Base-by-base conservation (phyloP, 768 basidiomycete genomes). In the Mycena galericulata region DNA sequence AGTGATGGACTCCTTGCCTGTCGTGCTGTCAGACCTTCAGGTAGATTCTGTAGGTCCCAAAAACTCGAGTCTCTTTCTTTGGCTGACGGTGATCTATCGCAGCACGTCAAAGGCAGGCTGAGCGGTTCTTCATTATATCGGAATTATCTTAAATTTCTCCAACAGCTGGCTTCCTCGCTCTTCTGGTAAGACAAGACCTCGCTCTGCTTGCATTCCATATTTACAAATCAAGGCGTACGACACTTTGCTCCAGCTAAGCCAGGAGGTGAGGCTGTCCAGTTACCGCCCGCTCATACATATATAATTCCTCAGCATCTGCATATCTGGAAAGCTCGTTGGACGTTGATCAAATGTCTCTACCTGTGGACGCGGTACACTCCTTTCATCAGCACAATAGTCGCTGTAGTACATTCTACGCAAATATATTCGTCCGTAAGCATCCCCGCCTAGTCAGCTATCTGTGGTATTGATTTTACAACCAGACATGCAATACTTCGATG, bases 291-390 rank as follows among this genome's bases (percentile, higher is more conserved):
- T n/a, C n/a, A n/a, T n/a, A n/a, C n/a, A n/a, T n/a, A n/a, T n/a
- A n/a, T n/a, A n/a, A n/a, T 38, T 2, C 22, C 1, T 38, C 20
- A 68, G 69, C 66, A 70, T 46, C 27, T 47, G 47, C 51, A 62
- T 38, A 38, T 70, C 59, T 70, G 69, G 69, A 55, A 47, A 38
- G 51, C 68, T 0, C 62, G 63, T 9, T 65, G 62, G 62, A 64
- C 62, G 0, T 36, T 69, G 41, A 61, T 69, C 4, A 69, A 69
- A 55, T 43, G 40, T 24, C 63, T 69, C 34, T 65, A 69, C 45
- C 41, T 69, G 2, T 69, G 68, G 68, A 65, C 68, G 22, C 55
- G 68, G 26, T 68, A 68, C 38, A 62, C 34, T 24, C 24, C 67
- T 9, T 51, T 68, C 54, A 20, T 68, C 7, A 27, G 40, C 20